Percentiles rank a stretch among this genome's conserved stretches.
Evolutionary conservation across 306 rosid genomes (phyloP).

Genomic region (Oxytropis ochrocephala): DNA sequence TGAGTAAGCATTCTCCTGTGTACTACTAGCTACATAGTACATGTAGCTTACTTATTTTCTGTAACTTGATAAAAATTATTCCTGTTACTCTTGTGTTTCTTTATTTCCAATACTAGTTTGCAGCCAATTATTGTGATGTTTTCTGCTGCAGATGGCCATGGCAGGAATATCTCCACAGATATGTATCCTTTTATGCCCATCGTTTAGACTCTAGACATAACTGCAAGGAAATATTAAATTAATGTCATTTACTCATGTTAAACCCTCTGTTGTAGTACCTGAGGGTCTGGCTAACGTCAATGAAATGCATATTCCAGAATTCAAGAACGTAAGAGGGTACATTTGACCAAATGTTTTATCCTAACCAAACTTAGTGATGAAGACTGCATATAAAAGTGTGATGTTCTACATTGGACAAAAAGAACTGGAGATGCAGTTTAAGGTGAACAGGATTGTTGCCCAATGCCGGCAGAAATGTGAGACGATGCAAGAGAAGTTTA

Average conservation of each 20-base stretch:
- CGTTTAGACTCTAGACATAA: neutral
- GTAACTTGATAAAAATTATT: constrained; percentile 9
- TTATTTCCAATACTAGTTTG: constrained; percentile 16
- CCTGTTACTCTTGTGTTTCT: constrained; percentile 2
- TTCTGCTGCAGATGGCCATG: constrained; percentile 85
- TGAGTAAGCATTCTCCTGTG: constrained; percentile 41
- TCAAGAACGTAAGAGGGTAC: neutral
- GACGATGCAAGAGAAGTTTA: constrained; percentile 83
- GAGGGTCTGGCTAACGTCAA: neutral
- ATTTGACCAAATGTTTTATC: constrained; percentile 25
- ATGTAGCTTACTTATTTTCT: neutral
- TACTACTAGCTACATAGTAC: neutral
- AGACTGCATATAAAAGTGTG: constrained; percentile 86
- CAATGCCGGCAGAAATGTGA: constrained; percentile 96
- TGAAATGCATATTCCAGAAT: neutral
- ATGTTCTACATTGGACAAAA: constrained; percentile 91
- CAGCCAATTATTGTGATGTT: constrained; percentile 21
- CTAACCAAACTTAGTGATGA: constrained; percentile 72
- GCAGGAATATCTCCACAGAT: constrained; percentile 89
- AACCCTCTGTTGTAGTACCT: neutral
- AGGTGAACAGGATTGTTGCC: constrained; percentile 73
- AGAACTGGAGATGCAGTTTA: constrained; percentile 90
- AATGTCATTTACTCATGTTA: neutral
- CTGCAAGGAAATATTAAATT: neutral
- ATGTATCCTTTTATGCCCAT: constrained; percentile 65